A percentile compares a stretch with the other conserved stretches of the same genome.
Evolutionary conservation across 2,329 filamentous ascomycete species (phyloP).

Genomic region (Calonectria pauciramosa): DNA sequence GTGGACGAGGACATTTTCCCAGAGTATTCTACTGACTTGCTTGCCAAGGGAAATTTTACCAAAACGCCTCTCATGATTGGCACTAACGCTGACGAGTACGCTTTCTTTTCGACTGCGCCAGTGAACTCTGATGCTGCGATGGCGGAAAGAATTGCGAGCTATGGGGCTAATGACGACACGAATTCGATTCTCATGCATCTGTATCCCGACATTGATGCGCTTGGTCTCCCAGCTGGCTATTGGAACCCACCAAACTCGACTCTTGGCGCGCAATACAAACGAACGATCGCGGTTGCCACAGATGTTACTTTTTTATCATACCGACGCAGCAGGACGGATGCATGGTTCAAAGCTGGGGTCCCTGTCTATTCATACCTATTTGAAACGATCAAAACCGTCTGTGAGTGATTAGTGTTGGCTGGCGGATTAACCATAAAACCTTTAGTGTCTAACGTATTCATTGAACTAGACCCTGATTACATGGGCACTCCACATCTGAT

Average conservation of each 20-base stretch:
- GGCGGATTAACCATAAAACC: not conserved
- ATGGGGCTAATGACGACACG: conserved; percentile 23
- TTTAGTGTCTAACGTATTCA: not conserved
- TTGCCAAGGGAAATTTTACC: conserved; percentile 71
- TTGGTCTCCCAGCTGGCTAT: conserved; percentile 34
- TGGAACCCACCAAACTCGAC: conserved; percentile 24
- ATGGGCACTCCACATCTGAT: conserved; percentile 46
- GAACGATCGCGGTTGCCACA: conserved; percentile 64
- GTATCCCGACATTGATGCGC: conserved; percentile 38
- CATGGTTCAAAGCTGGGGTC: conserved; percentile 62
- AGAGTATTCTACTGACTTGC: conserved; percentile 61
- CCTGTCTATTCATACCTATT: conserved; percentile 68
- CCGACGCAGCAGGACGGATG: conserved; percentile 65
- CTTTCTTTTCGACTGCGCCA: conserved; percentile 64
- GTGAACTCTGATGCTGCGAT: conserved; percentile 43
- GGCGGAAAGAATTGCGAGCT: not conserved
- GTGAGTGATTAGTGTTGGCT: conserved; percentile 6
- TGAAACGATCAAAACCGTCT: conserved; percentile 49
- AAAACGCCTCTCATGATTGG: conserved; percentile 74
- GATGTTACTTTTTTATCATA: conserved; percentile 69
- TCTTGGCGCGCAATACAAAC: conserved; percentile 61
- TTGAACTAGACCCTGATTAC: conserved; percentile 23
- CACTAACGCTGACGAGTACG: conserved; percentile 74
- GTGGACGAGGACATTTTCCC: conserved; percentile 57
- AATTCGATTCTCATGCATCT: conserved; percentile 31